phyloP scores from a whole-genome alignment of 345 rosid species.

The Chamaenerion angustifolium region DNA sequence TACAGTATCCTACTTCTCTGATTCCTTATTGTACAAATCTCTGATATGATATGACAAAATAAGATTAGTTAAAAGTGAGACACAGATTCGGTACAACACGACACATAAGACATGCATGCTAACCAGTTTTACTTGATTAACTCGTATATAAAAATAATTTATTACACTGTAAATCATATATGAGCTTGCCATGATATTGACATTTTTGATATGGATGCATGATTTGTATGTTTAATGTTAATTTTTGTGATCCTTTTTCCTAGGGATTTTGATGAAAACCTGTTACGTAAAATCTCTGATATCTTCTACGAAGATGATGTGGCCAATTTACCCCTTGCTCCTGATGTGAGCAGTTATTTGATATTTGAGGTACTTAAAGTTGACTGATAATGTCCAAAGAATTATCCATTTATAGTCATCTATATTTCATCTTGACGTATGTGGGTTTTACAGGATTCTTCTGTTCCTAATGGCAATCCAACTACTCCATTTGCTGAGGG shows the following conservation, averaged over 20 bases:
- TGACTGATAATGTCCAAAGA: neutral
- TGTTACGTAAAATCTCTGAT: slow-evolving; percentile 60
- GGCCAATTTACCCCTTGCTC: slow-evolving; percentile 60
- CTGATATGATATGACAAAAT: too few relatives aligned
- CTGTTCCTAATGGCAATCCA: slow-evolving; percentile 51
- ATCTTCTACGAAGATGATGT: slow-evolving; percentile 78
- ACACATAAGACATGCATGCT: too few relatives aligned
- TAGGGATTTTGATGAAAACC: slow-evolving; percentile 94
- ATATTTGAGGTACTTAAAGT: slow-evolving; percentile 58
- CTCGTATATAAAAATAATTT: too few relatives aligned
- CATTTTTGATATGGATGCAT: neutral
- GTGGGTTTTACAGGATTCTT: slow-evolving; percentile 48
- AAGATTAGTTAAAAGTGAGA: too few relatives aligned
- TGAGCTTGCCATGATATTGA: too few relatives aligned
- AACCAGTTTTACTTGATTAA: too few relatives aligned
- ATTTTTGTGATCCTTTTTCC: slow-evolving; percentile 9
- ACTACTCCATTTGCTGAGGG: slow-evolving; percentile 56
- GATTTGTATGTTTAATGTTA: neutral
- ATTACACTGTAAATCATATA: too few relatives aligned
- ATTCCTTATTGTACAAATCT: neutral
- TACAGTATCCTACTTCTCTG: slow-evolving; percentile 4
- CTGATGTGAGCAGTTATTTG: slow-evolving; percentile 92
- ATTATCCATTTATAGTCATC: slow-evolving; percentile 4
- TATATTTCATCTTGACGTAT: slow-evolving; percentile 8
- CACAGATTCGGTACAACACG: too few relatives aligned